Evolutionary conservation across 345 rosid genomes (phyloP).

Genomic region (Eucalyptus victrix): DNA sequence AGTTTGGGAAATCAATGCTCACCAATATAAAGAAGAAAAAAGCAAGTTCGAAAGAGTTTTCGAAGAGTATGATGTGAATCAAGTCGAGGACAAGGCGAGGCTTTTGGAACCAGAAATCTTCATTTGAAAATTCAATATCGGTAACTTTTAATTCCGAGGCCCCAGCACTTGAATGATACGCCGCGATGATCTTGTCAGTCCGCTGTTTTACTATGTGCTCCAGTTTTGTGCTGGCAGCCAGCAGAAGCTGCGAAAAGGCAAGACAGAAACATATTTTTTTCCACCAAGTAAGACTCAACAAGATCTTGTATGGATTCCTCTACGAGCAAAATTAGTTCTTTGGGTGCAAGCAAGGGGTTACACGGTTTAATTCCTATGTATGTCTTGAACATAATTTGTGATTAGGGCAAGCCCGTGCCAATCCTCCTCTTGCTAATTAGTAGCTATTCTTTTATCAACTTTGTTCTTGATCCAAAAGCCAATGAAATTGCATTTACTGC

Average conservation of each 20-base stretch:
- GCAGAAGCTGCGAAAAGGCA: conserved; percentile 32
- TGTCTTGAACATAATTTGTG: background rate
- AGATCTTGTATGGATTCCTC: background rate
- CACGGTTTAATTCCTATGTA: background rate
- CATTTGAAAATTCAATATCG: conserved; percentile 62
- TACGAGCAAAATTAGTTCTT: background rate
- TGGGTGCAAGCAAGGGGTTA: background rate
- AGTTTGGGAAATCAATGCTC: background rate
- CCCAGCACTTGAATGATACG: conserved; percentile 48
- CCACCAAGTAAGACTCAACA: background rate
- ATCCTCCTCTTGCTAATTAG: background rate
- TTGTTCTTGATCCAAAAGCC: background rate
- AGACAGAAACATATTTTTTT: background rate
- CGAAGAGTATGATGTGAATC: conserved; percentile 72
- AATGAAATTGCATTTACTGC: background rate
- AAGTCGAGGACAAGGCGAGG: conserved; percentile 47
- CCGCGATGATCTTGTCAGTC: conserved; percentile 60
- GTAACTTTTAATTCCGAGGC: background rate
- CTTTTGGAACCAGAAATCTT: conserved; percentile 58
- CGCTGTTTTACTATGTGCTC: conserved; percentile 59
- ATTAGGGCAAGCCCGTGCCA: background rate
- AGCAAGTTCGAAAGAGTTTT: conserved; percentile 78
- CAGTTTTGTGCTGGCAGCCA: conserved; percentile 57
- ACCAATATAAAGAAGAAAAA: conserved; percentile 75
- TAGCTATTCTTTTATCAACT: background rate